These are phyloP conservation scores for Coemansia sp. DNA, from an alignment of 192 early-diverging fungal species.

Conservation along the genomic window DNA sequence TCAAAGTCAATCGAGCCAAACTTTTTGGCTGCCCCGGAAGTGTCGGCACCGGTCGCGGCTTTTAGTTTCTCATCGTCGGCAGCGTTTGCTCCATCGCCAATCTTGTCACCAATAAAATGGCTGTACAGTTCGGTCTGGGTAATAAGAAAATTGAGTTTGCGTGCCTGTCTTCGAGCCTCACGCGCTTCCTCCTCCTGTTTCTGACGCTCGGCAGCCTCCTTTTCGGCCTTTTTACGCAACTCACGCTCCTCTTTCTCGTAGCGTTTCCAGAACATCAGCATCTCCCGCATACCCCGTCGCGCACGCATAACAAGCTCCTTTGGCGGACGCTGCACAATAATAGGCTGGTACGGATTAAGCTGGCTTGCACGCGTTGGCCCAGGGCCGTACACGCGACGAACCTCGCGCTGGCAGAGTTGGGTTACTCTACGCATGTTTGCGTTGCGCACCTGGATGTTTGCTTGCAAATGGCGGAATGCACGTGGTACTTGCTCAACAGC, in stretches of 20 bases:
- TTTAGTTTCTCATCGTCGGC: constrained; percentile 7
- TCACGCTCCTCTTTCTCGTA: constrained; percentile 92
- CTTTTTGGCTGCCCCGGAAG: constrained; percentile 7
- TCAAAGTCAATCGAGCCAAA: constrained; percentile 79
- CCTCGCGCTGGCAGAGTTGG: constrained; percentile 73
- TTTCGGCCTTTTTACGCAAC: constrained; percentile 82
- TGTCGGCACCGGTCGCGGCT: background rate
- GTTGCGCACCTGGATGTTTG: constrained; percentile 39
- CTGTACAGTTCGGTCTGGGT: constrained; percentile 91
- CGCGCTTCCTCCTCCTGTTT: constrained; percentile 80
- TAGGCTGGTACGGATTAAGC: constrained; percentile 38
- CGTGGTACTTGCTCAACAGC: constrained; percentile 46
- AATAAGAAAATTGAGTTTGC: constrained; percentile 91
- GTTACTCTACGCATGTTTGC: constrained; percentile 71
- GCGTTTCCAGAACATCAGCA: constrained; percentile 89
- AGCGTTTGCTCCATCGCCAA: constrained; percentile 37
- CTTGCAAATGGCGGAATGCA: constrained; percentile 44
- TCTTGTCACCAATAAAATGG: constrained; percentile 88
- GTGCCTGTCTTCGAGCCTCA: constrained; percentile 77
- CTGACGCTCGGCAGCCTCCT: constrained; percentile 76
- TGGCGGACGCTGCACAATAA: constrained; percentile 34
- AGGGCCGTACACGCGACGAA: constrained; percentile 61
- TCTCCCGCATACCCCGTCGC: constrained; percentile 70
- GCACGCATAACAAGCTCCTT: constrained; percentile 66
- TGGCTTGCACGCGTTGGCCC: constrained; percentile 34